phyloP scores from a whole-genome alignment of 768 basidiomycete genomes.

The Lyophyllum semitale region DNA sequence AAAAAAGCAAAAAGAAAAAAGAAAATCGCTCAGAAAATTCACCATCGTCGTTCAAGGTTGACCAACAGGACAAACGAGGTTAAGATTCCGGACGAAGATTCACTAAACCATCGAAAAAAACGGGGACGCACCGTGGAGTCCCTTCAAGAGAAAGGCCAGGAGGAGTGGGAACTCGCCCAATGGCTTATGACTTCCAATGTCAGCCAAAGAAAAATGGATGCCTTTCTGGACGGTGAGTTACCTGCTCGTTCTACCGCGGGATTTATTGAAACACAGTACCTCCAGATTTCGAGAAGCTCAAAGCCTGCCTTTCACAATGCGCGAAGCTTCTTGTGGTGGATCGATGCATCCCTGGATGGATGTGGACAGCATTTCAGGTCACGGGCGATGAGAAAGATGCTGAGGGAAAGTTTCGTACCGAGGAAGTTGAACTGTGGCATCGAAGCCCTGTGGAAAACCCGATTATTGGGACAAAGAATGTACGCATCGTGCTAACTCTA shows the following conservation, averaged over 20 bases:
- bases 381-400: conserved; percentile 8
- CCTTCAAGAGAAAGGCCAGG: background rate
- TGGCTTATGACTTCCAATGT: conserved; percentile 10
- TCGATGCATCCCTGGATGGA: conserved; percentile 25
- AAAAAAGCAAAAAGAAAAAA: no score
- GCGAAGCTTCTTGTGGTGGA: conserved; percentile 7
- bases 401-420: background rate
- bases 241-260: background rate
- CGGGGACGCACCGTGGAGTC: background rate
- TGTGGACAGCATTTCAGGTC: conserved; percentile 18
- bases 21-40: no score
- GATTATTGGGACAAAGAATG: conserved; percentile 24
- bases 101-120: no score
- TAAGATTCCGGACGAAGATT: no score
- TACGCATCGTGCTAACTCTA: conserved; percentile 28
- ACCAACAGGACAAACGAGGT: no score
- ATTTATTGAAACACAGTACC: background rate
- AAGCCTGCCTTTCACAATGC: conserved; percentile 13
- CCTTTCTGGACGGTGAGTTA: background rate
- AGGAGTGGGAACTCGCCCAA: conserved; percentile 3
- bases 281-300: background rate
- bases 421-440: conserved; percentile 27
- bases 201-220: conserved; percentile 6
- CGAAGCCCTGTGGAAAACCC: conserved; percentile 32
- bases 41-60: no score